phyloP scores from a whole-genome alignment of 2,329 filamentous ascomycete genomes.

The Sclerotinia spermophila region DNA sequence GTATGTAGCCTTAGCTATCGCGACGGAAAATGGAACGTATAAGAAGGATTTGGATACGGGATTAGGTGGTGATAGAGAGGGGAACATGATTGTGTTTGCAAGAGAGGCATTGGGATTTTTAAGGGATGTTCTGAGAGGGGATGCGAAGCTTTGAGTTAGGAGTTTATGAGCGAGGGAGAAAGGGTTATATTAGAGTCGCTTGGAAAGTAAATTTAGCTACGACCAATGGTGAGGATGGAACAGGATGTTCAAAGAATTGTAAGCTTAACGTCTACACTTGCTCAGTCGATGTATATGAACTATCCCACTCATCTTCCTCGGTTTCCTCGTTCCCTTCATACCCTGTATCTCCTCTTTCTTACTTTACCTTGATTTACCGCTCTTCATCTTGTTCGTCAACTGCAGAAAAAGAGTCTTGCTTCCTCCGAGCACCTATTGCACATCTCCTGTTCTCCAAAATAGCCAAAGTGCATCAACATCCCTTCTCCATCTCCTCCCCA shows the following conservation, averaged over 20 bases:
- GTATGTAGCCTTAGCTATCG: conserved; percentile 61
- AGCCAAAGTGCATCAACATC: neutral
- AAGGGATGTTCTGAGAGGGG: conserved; percentile 49
- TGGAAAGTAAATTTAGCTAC: neutral
- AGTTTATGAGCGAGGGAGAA: no score
- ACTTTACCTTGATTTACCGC: neutral
- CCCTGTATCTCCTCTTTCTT: neutral
- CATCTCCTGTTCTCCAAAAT: neutral
- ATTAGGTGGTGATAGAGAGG: conserved; percentile 49
- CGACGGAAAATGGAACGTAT: conserved; percentile 47
- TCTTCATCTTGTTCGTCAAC: neutral
- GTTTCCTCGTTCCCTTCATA: neutral
- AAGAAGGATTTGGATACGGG: conserved; percentile 56
- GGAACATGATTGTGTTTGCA: conserved; percentile 62
- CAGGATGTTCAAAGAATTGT: neutral
- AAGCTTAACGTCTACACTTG: neutral
- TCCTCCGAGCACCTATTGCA: neutral
- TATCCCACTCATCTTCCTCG: no score
- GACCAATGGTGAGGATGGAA: neutral
- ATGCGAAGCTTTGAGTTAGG: conserved; percentile 34
- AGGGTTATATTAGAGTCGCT: accelerated
- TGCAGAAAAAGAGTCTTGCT: neutral
- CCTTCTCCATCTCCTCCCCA: neutral
- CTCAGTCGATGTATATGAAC: neutral
- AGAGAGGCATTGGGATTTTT: conserved; percentile 53